These are phyloP conservation scores for Lophium mytilinum DNA, from an alignment of 495 filamentous ascomycete genomes.

Conservation along the genomic window DNA sequence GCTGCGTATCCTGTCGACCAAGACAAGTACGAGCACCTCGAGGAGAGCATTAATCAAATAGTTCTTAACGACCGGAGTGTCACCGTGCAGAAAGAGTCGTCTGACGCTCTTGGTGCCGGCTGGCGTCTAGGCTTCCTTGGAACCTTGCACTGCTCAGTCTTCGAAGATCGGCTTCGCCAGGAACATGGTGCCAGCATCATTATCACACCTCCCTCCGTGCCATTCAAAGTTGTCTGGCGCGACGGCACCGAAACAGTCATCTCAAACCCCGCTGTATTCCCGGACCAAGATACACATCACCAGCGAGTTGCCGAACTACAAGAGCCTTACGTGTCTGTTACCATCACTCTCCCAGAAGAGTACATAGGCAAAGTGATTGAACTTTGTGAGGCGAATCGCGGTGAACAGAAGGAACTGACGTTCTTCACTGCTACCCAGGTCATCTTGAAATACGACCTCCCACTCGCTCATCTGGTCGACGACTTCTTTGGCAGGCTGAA, in stretches of 20 bases:
- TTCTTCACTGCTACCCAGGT: slow-evolving; percentile 95
- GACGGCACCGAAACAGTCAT: slow-evolving; percentile 67
- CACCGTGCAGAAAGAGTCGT: slow-evolving; percentile 85
- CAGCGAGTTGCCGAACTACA: slow-evolving; percentile 56
- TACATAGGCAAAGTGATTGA: slow-evolving; percentile 92
- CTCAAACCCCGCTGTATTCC: slow-evolving; percentile 78
- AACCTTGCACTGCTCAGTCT: slow-evolving; percentile 93
- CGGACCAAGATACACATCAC: slow-evolving; percentile 58
- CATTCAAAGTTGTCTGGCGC: slow-evolving; percentile 73
- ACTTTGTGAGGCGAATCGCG: slow-evolving; percentile 83
- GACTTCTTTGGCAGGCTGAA: slow-evolving; percentile 98
- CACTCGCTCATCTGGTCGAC: slow-evolving; percentile 80
- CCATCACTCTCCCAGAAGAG: slow-evolving; percentile 86
- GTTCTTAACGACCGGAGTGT: slow-evolving; percentile 93
- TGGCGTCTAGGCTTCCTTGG: slow-evolving; percentile 95
- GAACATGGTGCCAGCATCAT: slow-evolving; percentile 94
- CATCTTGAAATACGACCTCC: slow-evolving; percentile 87
- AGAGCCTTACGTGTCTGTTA: slow-evolving; percentile 80
- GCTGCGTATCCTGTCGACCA: slow-evolving; percentile 92
- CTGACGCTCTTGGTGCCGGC: slow-evolving; percentile 84
- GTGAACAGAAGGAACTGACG: slow-evolving; percentile 72
- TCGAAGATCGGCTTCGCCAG: slow-evolving; percentile 90
- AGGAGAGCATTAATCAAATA: slow-evolving; percentile 90
- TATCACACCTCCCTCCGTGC: slow-evolving; percentile 92
- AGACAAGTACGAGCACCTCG: slow-evolving; percentile 72